phyloP scores from a whole-genome alignment of 805 yeast species.

The Candida coquimbonensis region DNA sequence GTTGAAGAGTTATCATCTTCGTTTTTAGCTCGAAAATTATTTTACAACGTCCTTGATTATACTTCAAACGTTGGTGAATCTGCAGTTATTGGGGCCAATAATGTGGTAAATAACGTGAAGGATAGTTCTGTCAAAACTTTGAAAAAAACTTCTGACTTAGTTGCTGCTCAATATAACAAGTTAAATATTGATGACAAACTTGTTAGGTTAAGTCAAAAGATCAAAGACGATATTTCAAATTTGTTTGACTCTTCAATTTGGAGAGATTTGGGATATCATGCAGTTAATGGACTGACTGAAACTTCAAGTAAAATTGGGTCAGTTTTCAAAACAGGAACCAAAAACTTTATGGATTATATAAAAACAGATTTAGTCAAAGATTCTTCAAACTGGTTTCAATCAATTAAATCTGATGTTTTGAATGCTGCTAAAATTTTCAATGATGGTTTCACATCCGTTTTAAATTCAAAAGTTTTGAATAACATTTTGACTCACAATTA shows the following conservation, averaged over 20 bases:
- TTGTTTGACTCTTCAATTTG: background rate
- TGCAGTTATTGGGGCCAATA: background rate
- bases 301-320: background rate
- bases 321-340: too few species aligned
- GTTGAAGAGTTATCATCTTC: conserved; percentile 9
- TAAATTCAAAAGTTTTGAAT: too few species aligned
- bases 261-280: background rate
- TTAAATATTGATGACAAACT: background rate
- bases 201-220: background rate
- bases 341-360: too few species aligned
- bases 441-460: too few species aligned
- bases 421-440: too few species aligned
- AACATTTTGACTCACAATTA: too few species aligned
- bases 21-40: conserved; percentile 8
- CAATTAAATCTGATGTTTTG: too few species aligned
- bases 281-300: background rate
- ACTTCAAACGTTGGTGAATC: conserved; percentile 1
- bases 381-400: too few species aligned
- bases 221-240: background rate
- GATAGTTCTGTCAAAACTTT: background rate
- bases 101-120: background rate
- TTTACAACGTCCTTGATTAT: conserved; percentile 4
- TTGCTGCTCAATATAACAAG: too few species aligned
- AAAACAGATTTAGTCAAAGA: too few species aligned
- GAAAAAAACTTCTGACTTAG: background rate